Percentiles rank a stretch among this genome's conserved stretches.
phyloP scores from a whole-genome alignment of 768 basidiomycete species.

The Phlebiopsis gigantea region DNA sequence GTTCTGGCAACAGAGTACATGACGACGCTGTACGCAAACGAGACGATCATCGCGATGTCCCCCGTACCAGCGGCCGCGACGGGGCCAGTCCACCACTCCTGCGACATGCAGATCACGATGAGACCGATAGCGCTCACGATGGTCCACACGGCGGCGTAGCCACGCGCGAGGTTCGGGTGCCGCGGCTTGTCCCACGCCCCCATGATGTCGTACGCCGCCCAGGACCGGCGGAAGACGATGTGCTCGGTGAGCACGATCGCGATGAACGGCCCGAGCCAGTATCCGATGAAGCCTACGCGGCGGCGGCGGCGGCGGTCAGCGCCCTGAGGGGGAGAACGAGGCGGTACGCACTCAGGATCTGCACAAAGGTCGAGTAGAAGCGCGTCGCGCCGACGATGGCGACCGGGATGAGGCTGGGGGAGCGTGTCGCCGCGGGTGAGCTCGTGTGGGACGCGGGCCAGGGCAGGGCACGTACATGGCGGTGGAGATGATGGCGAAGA shows the following conservation, averaged over 20 bases:
- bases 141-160: conserved; percentile 36
- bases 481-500: conserved; percentile 40
- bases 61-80: conserved; percentile 41
- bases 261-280: conserved; percentile 35
- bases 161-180: conserved; percentile 32
- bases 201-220: conserved; percentile 30
- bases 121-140: conserved; percentile 32
- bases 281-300: conserved; percentile 37
- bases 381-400: conserved; percentile 38
- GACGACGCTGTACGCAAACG: conserved; percentile 16
- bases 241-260: conserved; percentile 40
- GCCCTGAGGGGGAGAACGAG: background rate
- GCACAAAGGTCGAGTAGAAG: conserved; percentile 42
- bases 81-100: conserved; percentile 46
- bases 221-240: conserved; percentile 35
- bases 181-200: conserved; percentile 33
- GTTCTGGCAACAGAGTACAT: conserved; percentile 17
- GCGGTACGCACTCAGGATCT: conserved; percentile 33
- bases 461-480: conserved; percentile 31
- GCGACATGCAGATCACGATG: conserved; percentile 43
- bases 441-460: background rate
- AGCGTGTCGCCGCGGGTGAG: background rate
- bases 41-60: conserved; percentile 38
- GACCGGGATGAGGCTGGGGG: conserved; percentile 40
- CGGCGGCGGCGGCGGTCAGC: background rate